Evolutionary conservation across 1,284 basidiomycete genomes (phyloP).

Genomic region (Meripilus lineatus): DNA sequence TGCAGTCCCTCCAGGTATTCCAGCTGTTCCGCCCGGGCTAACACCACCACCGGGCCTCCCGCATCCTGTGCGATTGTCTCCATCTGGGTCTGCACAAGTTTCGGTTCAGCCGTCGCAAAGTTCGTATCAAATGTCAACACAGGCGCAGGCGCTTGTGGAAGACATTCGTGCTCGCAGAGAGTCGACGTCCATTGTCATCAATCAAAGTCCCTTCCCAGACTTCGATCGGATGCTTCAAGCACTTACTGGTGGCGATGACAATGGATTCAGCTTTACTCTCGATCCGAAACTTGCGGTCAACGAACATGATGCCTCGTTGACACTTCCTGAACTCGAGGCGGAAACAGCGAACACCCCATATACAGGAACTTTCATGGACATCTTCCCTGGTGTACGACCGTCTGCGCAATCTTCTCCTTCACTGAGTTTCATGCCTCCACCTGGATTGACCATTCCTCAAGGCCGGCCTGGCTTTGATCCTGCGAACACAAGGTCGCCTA

Average conservation of each 20-base stretch:
- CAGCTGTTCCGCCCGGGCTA: conserved; percentile 49
- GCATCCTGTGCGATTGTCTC: conserved; percentile 43
- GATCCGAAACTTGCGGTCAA: conserved; percentile 67
- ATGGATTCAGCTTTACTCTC: conserved; percentile 77
- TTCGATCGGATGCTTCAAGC: conserved; percentile 76
- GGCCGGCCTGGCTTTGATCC: conserved; percentile 52
- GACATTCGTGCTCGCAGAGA: conserved; percentile 78
- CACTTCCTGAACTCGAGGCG: conserved; percentile 49
- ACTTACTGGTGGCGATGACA: conserved; percentile 52
- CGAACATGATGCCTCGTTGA: conserved; percentile 36
- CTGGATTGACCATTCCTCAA: conserved; percentile 47
- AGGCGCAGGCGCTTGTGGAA: conserved; percentile 79
- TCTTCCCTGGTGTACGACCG: conserved; percentile 56
- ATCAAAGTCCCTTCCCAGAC: conserved; percentile 82
- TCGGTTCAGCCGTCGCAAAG: conserved; percentile 53
- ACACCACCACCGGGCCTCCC: conserved; percentile 65
- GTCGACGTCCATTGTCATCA: conserved; percentile 34
- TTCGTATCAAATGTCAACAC: conserved; percentile 82
- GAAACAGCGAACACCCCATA: conserved; percentile 52
- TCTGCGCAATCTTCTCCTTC: conserved; percentile 23
- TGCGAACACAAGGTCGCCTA: conserved; percentile 29
- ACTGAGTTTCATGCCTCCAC: conserved; percentile 40
- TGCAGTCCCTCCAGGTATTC: conserved; percentile 35
- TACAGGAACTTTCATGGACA: conserved; percentile 56
- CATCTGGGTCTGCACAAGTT: conserved; percentile 49